Evolutionary conservation across 371 early-diverging fungal genomes (phyloP).

Genomic region (Lichtheimia corymbifera): DNA sequence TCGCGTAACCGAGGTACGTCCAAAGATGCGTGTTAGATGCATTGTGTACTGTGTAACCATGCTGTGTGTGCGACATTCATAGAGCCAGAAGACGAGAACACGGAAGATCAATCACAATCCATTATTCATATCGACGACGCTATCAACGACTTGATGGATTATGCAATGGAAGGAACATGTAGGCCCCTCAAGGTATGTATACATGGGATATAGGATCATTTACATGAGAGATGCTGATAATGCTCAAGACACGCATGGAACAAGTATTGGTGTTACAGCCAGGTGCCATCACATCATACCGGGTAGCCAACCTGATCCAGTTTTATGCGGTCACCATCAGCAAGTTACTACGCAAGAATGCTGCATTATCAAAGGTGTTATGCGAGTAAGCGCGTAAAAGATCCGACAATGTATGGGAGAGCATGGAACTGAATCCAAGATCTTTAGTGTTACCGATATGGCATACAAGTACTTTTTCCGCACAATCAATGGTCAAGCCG

Average conservation of each 20-base stretch:
- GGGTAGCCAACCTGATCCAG: constrained; percentile 73
- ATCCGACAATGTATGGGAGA: not conserved
- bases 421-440: not conserved
- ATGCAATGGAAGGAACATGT: constrained; percentile 74
- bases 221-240: not conserved
- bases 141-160: constrained; percentile 59
- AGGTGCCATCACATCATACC: constrained; percentile 69
- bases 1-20: constrained; percentile 1
- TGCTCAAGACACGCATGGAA: constrained; percentile 67
- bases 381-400: constrained; percentile 50
- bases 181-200: constrained; percentile 69
- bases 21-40: not conserved
- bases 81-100: not conserved
- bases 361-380: constrained; percentile 56
- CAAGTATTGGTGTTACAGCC: constrained; percentile 75
- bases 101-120: constrained; percentile 3
- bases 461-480: constrained; percentile 75
- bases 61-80: not conserved
- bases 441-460: constrained; percentile 56
- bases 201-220: not conserved
- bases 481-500: constrained; percentile 64
- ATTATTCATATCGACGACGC: constrained; percentile 28
- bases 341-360: constrained; percentile 59
- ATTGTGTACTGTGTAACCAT: not conserved
- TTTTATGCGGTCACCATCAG: constrained; percentile 74